phyloP scores from a whole-genome alignment of 768 basidiomycete species.

The Suillus cothurnatus region DNA sequence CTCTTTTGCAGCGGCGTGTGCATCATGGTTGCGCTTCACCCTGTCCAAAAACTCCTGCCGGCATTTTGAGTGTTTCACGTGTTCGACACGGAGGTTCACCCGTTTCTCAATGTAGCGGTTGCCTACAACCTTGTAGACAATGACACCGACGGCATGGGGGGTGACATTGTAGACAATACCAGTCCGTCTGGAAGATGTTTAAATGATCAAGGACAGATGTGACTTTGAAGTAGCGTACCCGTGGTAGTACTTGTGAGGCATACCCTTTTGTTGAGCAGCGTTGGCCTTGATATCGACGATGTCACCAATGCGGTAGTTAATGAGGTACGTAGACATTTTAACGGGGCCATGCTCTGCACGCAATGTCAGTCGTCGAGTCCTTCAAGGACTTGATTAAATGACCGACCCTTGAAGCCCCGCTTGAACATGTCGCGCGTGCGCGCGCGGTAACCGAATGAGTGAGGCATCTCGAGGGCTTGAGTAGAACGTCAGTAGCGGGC shows the following conservation, averaged over 20 bases:
- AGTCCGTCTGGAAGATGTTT: slow-evolving; percentile 67
- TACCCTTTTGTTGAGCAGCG: slow-evolving; percentile 98
- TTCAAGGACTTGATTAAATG: slow-evolving; percentile 18
- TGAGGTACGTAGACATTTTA: slow-evolving; percentile 90
- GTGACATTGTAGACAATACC: slow-evolving; percentile 99
- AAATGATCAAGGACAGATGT: background rate
- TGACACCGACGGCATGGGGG: slow-evolving; percentile 91
- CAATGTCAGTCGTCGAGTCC: slow-evolving; percentile 4
- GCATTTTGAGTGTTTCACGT: slow-evolving; percentile 95
- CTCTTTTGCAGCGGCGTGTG: slow-evolving; percentile 84
- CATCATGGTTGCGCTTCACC: slow-evolving; percentile 88
- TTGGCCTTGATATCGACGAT: slow-evolving; percentile 99
- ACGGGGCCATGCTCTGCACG: slow-evolving; percentile 82
- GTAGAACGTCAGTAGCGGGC: slow-evolving; percentile 14
- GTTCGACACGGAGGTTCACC: slow-evolving; percentile 97
- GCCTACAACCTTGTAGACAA: slow-evolving; percentile 97
- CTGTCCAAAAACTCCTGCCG: slow-evolving; percentile 96
- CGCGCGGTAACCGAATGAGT: slow-evolving; percentile 99
- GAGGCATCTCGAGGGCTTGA: slow-evolving; percentile 87
- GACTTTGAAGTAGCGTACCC: slow-evolving; percentile 58
- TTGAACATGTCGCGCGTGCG: slow-evolving; percentile 99
- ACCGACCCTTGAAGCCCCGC: slow-evolving; percentile 94
- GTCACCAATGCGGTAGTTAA: slow-evolving; percentile 93
- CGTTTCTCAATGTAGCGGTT: slow-evolving; percentile 99
- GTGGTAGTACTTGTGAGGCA: slow-evolving; percentile 99